Percentiles rank a stretch among this genome's conserved stretches.
Conservation (phyloP, 78 protist species). For the Emiliania huxleyi region DNA sequence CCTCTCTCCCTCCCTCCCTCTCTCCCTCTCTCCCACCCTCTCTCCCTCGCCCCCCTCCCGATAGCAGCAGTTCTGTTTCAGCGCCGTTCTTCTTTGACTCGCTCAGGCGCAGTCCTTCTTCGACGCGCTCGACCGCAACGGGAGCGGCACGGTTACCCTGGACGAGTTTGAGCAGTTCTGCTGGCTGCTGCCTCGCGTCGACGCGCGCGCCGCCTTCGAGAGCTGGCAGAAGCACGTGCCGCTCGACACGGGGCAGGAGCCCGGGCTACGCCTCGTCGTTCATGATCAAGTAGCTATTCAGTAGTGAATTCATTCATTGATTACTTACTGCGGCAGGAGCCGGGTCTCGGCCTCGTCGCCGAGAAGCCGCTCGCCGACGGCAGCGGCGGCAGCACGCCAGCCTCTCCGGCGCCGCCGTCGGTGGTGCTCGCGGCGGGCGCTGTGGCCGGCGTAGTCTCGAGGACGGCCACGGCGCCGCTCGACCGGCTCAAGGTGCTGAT, state of each 20-base stretch:
- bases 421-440: slow-evolving; percentile 37
- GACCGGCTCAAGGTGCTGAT: slow-evolving; percentile 42
- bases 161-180: background rate
- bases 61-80: too few relatives aligned
- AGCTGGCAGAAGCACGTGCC: background rate
- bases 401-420: background rate
- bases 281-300: too few relatives aligned
- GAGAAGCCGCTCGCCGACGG: too few relatives aligned
- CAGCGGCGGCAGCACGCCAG: too few relatives aligned
- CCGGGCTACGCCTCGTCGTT: background rate
- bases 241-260: background rate
- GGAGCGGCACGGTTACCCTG: background rate
- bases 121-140: background rate
- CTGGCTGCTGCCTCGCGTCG: background rate
- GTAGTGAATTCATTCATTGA: too few relatives aligned
- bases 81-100: too few relatives aligned
- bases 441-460: slow-evolving; percentile 52
- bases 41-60: too few relatives aligned
- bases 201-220: background rate
- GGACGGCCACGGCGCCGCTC: slow-evolving; percentile 68
- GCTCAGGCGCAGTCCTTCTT: background rate
- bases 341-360: too few relatives aligned
- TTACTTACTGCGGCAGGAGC: too few relatives aligned
- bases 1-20: too few relatives aligned
- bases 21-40: too few relatives aligned